Percentiles rank a stretch among this genome's conserved stretches.
Conservation (phyloP, 2,329 filamentous ascomycete genomes). For the Sarocladium oryzae region DNA sequence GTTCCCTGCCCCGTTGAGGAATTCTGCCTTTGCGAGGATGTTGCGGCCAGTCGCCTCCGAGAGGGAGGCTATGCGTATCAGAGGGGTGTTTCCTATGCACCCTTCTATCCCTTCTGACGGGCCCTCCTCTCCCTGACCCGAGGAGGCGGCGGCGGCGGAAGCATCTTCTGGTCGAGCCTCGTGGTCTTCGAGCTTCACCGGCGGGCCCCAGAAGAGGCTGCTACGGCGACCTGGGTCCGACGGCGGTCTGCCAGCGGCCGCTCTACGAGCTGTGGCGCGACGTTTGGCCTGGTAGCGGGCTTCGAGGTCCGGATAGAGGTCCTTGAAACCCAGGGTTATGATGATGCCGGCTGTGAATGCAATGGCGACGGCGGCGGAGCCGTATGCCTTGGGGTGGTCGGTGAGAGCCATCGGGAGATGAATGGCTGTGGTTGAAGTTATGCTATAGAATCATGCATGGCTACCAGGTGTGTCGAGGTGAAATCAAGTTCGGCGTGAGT, state of each 20-base stretch:
- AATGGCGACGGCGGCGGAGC: constrained; percentile 58
- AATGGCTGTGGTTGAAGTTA: background rate
- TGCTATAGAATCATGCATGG: too few relatives aligned
- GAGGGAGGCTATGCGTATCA: constrained; percentile 79
- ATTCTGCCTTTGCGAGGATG: constrained; percentile 92
- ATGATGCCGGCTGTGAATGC: constrained; percentile 75
- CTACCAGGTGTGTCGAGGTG: too few relatives aligned
- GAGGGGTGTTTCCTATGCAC: constrained; percentile 87
- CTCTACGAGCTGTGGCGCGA: constrained; percentile 15
- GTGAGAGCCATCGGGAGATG: constrained; percentile 50
- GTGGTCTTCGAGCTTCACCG: constrained; percentile 50
- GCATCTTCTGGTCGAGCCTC: constrained; percentile 28
- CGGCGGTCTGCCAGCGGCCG: background rate
- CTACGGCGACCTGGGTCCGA: constrained; percentile 22
- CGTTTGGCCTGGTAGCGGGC: constrained; percentile 49
- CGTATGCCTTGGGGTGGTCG: constrained; percentile 56
- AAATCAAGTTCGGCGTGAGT: too few relatives aligned
- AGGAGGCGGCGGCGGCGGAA: constrained; percentile 15
- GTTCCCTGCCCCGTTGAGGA: constrained; percentile 88
- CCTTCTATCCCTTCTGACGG: constrained; percentile 77
- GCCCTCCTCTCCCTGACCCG: constrained; percentile 22
- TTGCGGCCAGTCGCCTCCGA: constrained; percentile 81
- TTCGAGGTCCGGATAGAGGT: constrained; percentile 71
- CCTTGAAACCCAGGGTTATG: constrained; percentile 71
- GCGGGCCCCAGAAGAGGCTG: constrained; percentile 39